phyloP scores from a whole-genome alignment of 768 basidiomycete genomes.

The Boletus rubroflammeus region DNA sequence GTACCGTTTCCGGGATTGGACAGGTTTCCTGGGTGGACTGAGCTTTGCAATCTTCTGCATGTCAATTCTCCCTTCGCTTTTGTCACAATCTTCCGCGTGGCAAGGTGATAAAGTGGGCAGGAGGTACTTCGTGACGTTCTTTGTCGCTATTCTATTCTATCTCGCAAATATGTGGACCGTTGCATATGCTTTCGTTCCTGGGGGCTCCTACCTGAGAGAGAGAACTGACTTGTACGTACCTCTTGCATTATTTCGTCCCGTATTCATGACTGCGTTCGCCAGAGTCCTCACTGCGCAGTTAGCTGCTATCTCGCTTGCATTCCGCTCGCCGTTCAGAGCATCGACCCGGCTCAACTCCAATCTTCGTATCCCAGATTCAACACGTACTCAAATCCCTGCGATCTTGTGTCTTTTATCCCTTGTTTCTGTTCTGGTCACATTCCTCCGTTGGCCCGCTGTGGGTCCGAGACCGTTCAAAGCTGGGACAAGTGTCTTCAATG shows the following conservation, averaged over 20 bases:
- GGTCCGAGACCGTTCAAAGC: slow-evolving; percentile 57
- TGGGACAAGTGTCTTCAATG: slow-evolving; percentile 64
- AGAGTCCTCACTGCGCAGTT: slow-evolving; percentile 59
- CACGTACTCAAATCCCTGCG: slow-evolving; percentile 30
- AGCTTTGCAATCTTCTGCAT: slow-evolving; percentile 59
- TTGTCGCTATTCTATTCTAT: slow-evolving; percentile 58
- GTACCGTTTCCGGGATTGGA: slow-evolving; percentile 62
- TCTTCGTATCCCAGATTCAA: slow-evolving; percentile 16
- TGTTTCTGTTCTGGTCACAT: slow-evolving; percentile 48
- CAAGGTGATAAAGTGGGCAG: slow-evolving; percentile 39
- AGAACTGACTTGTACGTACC: slow-evolving; percentile 63
- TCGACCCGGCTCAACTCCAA: not conserved
- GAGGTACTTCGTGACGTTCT: slow-evolving; percentile 54
- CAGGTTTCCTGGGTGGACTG: slow-evolving; percentile 67
- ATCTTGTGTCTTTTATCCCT: slow-evolving; percentile 41
- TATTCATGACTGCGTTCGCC: not conserved
- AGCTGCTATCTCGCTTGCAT: slow-evolving; percentile 45
- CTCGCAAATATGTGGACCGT: slow-evolving; percentile 78
- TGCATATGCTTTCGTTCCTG: slow-evolving; percentile 89
- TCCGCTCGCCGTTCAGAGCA: slow-evolving; percentile 36
- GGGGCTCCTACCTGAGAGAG: slow-evolving; percentile 71
- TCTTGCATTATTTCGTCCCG: not conserved
- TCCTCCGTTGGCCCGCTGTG: slow-evolving; percentile 49
- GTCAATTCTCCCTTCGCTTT: slow-evolving; percentile 54
- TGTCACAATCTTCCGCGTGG: slow-evolving; percentile 43